Evolutionary conservation across 2,329 filamentous ascomycete species (phyloP), one percentile per base, ranked within the genome.

Genomic region (Sordariomycetes sp.): DNA sequence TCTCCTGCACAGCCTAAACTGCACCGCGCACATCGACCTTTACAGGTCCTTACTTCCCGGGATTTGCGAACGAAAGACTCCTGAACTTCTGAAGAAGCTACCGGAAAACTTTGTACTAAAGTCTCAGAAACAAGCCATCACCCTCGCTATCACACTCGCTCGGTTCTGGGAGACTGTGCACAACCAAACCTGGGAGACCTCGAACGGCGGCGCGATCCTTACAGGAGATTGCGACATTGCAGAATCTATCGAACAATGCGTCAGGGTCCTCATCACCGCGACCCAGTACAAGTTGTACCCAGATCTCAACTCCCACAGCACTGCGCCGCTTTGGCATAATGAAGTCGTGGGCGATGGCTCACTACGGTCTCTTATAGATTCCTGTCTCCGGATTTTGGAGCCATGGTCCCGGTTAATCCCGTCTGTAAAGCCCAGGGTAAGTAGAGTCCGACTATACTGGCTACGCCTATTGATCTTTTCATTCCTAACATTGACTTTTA

Each of bases 31-130:
- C 56, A 66, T 73, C 13, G 70, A 73, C 35, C 61, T 74, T 7
- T 74, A 74, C 58, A 65, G 71, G 12, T 70, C 72, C 58, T 66
- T 68, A 15, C 61, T 73, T 7, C 71, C 71, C 0, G 68, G 68
- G 0, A 63, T 71, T 1, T 62, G 65, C 15, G 69, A 70, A 25
- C 66, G 66, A 42, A 63, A 65, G 0, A 65, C 65, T 3, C 59
- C 65, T 10, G 68, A 70, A 3, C 61, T 72, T 8, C 61, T 70
- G 4, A 64, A 63, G 32, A 67, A 66, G 57, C 63, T 73, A 2
- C 71, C 71, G 1, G 57, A 56, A 2, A 68, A 70, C 34, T 73
- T 73, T 55, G 60, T 72, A 2, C 58, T 63, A 3, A 66, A 66
- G 53, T 71, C 67, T 1, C 69, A 69, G 56, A 72, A 69, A 53